Conservation (phyloP, 352 stramenopile genomes). For the Phytophthora meadii region DNA sequence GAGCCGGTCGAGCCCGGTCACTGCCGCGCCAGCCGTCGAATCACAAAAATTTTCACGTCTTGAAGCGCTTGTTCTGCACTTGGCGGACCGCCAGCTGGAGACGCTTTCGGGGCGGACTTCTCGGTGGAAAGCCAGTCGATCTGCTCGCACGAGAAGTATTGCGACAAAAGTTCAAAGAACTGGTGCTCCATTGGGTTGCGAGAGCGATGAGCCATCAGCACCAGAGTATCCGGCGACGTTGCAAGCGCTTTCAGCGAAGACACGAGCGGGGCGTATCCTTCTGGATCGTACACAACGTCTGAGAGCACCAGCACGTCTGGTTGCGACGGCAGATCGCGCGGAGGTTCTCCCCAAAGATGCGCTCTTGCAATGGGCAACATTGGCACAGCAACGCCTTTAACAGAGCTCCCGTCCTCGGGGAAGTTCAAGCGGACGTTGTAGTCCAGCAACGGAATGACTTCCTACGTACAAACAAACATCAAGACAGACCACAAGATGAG, state of each 20-base stretch:
- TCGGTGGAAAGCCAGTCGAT: slow-evolving; percentile 52
- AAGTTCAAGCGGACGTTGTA: slow-evolving; percentile 86
- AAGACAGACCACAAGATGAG: slow-evolving; percentile 28
- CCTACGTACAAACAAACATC: slow-evolving; percentile 29
- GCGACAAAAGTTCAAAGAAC: slow-evolving; percentile 73
- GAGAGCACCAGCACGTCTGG: slow-evolving; percentile 79
- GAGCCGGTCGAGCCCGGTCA: slow-evolving; percentile 22
- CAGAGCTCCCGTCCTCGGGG: slow-evolving; percentile 8
- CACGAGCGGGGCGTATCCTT: slow-evolving; percentile 74
- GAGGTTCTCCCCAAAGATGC: slow-evolving; percentile 68
- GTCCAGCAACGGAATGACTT: slow-evolving; percentile 75
- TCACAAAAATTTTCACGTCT: slow-evolving; percentile 79
- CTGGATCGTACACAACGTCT: slow-evolving; percentile 84
- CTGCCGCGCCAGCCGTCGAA: slow-evolving; percentile 35
- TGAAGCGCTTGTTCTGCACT: slow-evolving; percentile 47
- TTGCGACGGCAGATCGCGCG: slow-evolving; percentile 38
- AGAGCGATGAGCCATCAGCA: slow-evolving; percentile 82
- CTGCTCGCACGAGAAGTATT: slow-evolving; percentile 52
- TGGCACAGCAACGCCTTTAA: slow-evolving; percentile 22
- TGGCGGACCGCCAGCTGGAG: slow-evolving; percentile 14
- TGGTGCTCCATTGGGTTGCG: slow-evolving; percentile 84
- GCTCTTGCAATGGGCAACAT: slow-evolving; percentile 34
- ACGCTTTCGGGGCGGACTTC: slow-evolving; percentile 18
- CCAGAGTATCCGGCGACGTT: slow-evolving; percentile 39
- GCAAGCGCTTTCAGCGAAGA: slow-evolving; percentile 58